Percentiles rank a stretch among this genome's conserved stretches.
phyloP scores from a whole-genome alignment of 2,329 filamentous ascomycete genomes.

The Emmonsiellopsis sp. region DNA sequence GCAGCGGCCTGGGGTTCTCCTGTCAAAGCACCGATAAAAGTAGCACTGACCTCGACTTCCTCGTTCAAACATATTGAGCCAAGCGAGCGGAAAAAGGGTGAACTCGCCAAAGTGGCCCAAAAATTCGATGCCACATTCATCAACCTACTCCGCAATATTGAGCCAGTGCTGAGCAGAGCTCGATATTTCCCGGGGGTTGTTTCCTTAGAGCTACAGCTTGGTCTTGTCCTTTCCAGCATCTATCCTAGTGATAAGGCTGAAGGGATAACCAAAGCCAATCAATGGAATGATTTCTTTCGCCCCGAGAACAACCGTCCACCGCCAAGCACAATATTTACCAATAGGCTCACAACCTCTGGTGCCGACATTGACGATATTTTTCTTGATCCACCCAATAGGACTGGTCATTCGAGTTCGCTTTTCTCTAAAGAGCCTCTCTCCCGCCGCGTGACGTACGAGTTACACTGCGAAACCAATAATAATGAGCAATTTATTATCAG shows the following conservation, averaged over 20 bases:
- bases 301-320: conserved; percentile 17
- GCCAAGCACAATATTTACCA: conserved; percentile 26
- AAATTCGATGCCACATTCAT: conserved; percentile 10
- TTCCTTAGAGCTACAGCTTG: conserved; percentile 28
- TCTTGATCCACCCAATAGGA: conserved; percentile 16
- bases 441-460: conserved; percentile 26
- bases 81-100: conserved; percentile 9
- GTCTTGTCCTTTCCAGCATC: conserved; percentile 23
- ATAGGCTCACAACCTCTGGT: conserved; percentile 30
- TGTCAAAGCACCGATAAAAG: background rate
- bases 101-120: conserved; percentile 5
- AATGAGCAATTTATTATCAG: conserved; percentile 23
- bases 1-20: conserved; percentile 20
- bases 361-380: conserved; percentile 31
- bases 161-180: conserved; percentile 23
- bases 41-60: background rate
- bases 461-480: conserved; percentile 25
- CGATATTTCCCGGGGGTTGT: conserved; percentile 26
- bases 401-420: conserved; percentile 11
- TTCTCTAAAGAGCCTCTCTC: conserved; percentile 14
- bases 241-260: conserved; percentile 15
- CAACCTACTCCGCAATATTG: conserved; percentile 20
- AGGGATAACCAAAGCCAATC: conserved; percentile 12
- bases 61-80: background rate
- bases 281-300: conserved; percentile 26